Evolutionary conservation across 2,329 filamentous ascomycete genomes (phyloP), one percentile per base, ranked within the genome.

Genomic region (Dothistroma pini): DNA sequence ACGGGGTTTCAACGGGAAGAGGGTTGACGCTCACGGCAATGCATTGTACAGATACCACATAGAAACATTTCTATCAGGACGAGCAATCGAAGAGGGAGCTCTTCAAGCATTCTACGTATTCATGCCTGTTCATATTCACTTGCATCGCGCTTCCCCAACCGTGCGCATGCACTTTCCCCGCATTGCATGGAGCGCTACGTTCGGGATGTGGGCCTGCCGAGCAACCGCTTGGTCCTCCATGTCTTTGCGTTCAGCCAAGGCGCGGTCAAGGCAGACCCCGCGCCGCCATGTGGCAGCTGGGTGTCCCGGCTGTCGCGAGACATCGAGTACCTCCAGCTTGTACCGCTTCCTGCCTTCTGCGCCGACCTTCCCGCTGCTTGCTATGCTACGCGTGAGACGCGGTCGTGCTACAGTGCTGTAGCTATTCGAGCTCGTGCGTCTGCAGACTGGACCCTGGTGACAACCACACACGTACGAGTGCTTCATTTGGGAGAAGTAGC

Each of bases 1-100:
- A 58, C 31, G 66, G 66, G 60, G 66, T 66, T 66, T 35, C 12
- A 21, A 2, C 29, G 34, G 32, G 47, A 9, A 41, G 21, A 11
- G 21, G 21, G 16, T 29, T 31, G 8, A 25, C 11, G 4, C 2
- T 3, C 19, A 52, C 29, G 31, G 25, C 6, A 35, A 10, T 25
- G 50, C 29, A 56, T 48, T 38, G 54, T 47, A 21, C 54, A 56
- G 12, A 47, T 29, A 49, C 41, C 25, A 56, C 25, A 14, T 22
- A 55, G 21, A 50, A 12, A 19, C 48, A 53, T 21, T 35, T 50
- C 8, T 12, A 44, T 44, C 16, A 44, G 16, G 38, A 44, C 12
- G 12, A 44, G 38, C 38, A 44, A 19, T 19, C 9, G n/a, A 5
- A 19, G 14, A 44, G 25, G 4, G 41, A n/a, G 8, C 41, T 19